phyloP scores from a whole-genome alignment of 176 grass and related monocot genomes.

The Oryza officinalis region DNA sequence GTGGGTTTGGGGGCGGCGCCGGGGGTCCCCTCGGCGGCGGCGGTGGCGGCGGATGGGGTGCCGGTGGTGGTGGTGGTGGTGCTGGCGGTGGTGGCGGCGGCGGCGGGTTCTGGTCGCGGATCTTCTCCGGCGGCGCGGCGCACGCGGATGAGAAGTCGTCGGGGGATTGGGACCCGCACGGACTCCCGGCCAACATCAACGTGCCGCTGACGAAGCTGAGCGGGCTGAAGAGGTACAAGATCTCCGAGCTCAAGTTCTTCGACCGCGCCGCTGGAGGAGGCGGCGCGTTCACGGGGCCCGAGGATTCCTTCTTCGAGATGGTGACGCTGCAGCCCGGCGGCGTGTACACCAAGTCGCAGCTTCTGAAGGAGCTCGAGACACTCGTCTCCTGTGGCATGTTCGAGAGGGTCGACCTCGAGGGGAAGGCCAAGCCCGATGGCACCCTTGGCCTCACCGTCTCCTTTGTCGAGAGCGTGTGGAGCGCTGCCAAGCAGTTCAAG shows the following conservation, averaged over 20 bases:
- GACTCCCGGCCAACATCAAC: conserved; percentile 69
- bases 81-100: conserved; percentile 41
- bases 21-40: conserved; percentile 44
- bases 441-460: conserved; percentile 75
- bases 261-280: conserved; percentile 41
- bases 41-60: conserved; percentile 56
- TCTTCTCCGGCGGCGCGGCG: conserved; percentile 59
- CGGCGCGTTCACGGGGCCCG: conserved; percentile 52
- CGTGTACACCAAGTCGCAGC: conserved; percentile 92
- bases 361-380: conserved; percentile 86
- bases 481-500: conserved; percentile 72
- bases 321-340: conserved; percentile 85
- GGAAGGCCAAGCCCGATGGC: conserved; percentile 90
- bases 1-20: conserved; percentile 50
- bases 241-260: conserved; percentile 91
- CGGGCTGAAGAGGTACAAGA: conserved; percentile 83
- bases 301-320: conserved; percentile 97
- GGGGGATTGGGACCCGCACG: conserved; percentile 76
- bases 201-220: conserved; percentile 84
- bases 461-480: conserved; percentile 87
- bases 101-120: conserved; percentile 69
- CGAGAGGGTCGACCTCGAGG: conserved; percentile 81
- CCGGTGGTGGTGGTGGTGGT: conserved; percentile 25
- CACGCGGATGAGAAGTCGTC: conserved; percentile 65
- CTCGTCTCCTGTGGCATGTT: conserved; percentile 94